Base-by-base conservation (phyloP, 129 eudicot species). In the Artemisia annua region DNA sequence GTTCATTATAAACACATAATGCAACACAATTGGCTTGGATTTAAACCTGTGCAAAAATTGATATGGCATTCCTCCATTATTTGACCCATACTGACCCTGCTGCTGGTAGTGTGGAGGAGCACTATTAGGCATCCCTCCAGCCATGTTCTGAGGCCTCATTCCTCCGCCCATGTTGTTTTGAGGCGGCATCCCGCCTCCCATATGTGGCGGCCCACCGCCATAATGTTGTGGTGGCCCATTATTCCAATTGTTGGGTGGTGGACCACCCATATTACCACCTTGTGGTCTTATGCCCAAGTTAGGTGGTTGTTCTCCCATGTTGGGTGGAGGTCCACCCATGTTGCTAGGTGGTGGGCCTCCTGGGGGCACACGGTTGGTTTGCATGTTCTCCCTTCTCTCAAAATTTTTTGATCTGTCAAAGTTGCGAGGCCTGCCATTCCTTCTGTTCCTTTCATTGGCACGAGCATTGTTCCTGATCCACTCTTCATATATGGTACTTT, bases 401-500 rank as follows among this genome's bases (percentile, higher is more conserved):
- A 83, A 87, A 65, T 85, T 92, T 70, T 96, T 82, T 5, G 96
- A 89, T 13, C 96, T 66, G 77, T 92, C 98, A 79, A 75, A 83
- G 83, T 85, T 89, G 55, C 96, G 90, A 79, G 98, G 98, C 54
- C 96, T 82, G 62, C 89, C 98, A 66, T 89, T 89, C 61, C 96
- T 86, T 63, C 96, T 82, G 54, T 89, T 93, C 58, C 98, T 89
- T 78, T 93, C 95, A 68, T 87, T 86, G 39, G 96, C 95, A 14
- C 91, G 80, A 20, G 91, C 85, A 74, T 91, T 91, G 82, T 91
- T 91, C 68, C 96, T 86, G 62, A 87, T 87, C 98, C 98, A 94
- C 67, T 90, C 97, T 76, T 90, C 98, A 19, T n/a, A n/a, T n/a
- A n/a, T 94, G 98, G 70, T 94, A 94, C 81, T 90, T 94, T 7